These are phyloP conservation scores for Penicillium expansum DNA, from an alignment of 2,329 filamentous ascomycete genomes.

Conservation along the genomic window DNA sequence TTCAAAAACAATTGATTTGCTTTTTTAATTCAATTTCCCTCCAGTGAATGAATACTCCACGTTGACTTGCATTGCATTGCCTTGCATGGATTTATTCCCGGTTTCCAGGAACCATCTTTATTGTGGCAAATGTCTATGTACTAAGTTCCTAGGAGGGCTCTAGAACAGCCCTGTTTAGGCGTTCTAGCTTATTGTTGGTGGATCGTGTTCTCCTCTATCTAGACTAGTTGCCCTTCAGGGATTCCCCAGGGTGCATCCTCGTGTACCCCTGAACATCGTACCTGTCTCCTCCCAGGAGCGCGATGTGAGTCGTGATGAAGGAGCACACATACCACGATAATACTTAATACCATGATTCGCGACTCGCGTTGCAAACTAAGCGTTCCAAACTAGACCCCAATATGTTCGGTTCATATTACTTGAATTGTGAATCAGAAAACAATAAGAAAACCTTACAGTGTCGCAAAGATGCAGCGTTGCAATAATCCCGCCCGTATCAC, in stretches of 20 bases:
- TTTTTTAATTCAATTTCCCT: conserved; percentile 4
- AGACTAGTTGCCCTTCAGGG: background rate
- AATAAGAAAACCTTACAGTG: conserved; percentile 6
- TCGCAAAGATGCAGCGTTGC: conserved; percentile 5
- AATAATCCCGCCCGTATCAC: conserved; percentile 10
- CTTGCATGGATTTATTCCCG: conserved; percentile 22
- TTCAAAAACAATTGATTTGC: background rate
- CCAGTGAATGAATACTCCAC: background rate
- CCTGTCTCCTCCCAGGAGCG: background rate
- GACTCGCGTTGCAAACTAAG: background rate
- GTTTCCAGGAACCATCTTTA: conserved; percentile 16
- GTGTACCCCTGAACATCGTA: background rate
- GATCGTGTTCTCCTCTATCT: background rate
- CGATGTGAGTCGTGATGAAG: conserved; percentile 10
- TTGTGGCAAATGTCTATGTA: conserved; percentile 13
- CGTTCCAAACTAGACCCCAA: background rate
- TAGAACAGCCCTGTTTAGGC: background rate
- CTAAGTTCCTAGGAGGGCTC: conserved; percentile 2
- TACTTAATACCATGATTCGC: background rate
- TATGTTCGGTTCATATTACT: background rate
- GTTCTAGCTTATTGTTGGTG: background rate
- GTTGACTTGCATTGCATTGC: conserved; percentile 24
- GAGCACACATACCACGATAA: background rate
- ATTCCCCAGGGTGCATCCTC: conserved; percentile 1
- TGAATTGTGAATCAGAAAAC: background rate